Base-by-base conservation (phyloP, 768 basidiomycete species). In the Suillus subaureus region DNA sequence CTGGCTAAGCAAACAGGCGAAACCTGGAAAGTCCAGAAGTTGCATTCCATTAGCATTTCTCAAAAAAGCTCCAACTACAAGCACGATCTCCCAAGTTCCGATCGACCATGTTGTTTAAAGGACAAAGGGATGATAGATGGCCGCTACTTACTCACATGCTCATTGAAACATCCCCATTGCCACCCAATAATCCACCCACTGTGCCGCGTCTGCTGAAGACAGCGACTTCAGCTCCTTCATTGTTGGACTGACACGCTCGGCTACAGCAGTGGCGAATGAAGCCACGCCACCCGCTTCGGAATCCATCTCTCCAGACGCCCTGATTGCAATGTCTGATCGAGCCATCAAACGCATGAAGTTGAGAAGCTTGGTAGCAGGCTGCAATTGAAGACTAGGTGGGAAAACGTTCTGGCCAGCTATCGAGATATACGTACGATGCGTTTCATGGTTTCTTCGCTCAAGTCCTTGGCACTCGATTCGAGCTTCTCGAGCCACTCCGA, bases 161-260 rank as follows among this genome's bases (percentile, higher is more conserved):
- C 43, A 61, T 33, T 31, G 16, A 37, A 63, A 68, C 42, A 75
- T 69, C 23, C 68, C 71, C 42, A 66, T 43, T 12, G 51, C 64
- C 43, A 67, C 72, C 80, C 80, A 81, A 64, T 81, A 81, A 33
- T 66, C 68, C 15, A 80, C 68, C 79, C 79, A 80, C 47, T 66
- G 56, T 6, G 62, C 61, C 4, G 69, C 77, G 61, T 78, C 71
- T 2, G 64, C 58, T 3, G 61, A 65, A 5, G 64, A 69, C 7
- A 80, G 60, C 11, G 68, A 54, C 35, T 70, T 63, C 26, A 78
- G 62, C 6, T 61, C 57, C 37, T 67, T 71, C 69, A 81, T 72
- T 1, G 74, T 75, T 43, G 65, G 49, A 62, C 80, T 82, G 58
- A 77, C 42, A 0, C 52, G 62, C 23, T 71, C 72, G 0, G 73